Conservation (phyloP, 139 green algal genomes). For the Chlamydomonas schloesseri region DNA sequence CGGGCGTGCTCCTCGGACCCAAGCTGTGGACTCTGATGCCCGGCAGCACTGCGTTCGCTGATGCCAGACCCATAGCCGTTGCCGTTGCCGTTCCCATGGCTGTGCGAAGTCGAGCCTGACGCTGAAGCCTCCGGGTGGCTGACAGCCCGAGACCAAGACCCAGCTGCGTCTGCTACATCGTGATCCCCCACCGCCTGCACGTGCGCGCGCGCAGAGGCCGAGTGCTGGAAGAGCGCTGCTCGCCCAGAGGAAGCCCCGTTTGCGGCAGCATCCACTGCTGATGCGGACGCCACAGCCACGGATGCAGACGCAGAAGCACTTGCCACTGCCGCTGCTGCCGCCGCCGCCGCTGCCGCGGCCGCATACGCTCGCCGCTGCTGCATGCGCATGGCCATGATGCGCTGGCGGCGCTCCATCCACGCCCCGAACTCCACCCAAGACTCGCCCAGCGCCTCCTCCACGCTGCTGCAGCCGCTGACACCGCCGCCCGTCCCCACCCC, state of each 20-base stretch:
- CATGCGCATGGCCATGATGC: neutral
- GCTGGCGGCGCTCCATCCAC: constrained; percentile 40
- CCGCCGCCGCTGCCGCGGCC: neutral
- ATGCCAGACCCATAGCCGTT: neutral
- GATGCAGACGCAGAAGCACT: neutral
- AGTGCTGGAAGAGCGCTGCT: too few species aligned
- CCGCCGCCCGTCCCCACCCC: neutral
- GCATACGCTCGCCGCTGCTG: neutral
- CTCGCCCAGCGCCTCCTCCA: neutral
- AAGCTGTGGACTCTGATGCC: neutral
- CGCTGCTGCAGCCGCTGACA: too few species aligned
- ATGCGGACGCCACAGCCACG: neutral
- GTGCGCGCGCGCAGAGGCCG: too few species aligned
- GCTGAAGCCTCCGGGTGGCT: too few species aligned
- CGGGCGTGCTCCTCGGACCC: too few species aligned
- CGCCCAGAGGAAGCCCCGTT: too few species aligned
- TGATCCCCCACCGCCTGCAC: too few species aligned
- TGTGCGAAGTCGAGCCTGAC: neutral
- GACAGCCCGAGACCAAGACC: too few species aligned
- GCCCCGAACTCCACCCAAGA: neutral
- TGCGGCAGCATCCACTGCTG: neutral
- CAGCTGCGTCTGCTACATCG: too few species aligned
- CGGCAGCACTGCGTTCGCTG: neutral
- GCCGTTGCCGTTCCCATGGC: neutral
- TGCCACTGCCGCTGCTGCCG: neutral